Evolutionary conservation across 345 rosid species (phyloP).

Genomic region (Salix exigua): DNA sequence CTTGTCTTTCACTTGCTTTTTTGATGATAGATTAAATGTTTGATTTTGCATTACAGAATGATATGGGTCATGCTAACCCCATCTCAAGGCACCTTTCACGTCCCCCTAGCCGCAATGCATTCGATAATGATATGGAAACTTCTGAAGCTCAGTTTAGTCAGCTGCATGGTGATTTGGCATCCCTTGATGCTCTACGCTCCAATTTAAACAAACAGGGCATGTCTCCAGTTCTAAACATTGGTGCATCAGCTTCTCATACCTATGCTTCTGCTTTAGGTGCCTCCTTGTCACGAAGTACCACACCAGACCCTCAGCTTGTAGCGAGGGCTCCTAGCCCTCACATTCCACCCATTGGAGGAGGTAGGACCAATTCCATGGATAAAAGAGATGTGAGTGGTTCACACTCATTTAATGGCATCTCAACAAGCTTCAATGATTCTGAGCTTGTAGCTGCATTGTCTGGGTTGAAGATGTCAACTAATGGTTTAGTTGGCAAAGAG

Average conservation of each 20-base stretch:
- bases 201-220: slow-evolving; percentile 33
- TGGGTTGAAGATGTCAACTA: slow-evolving; percentile 51
- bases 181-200: slow-evolving; percentile 34
- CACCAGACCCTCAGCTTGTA: slow-evolving; percentile 59
- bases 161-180: slow-evolving; percentile 35
- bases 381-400: slow-evolving; percentile 36
- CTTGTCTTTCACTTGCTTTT: neutral
- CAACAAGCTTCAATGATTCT: slow-evolving; percentile 35
- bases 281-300: slow-evolving; percentile 56
- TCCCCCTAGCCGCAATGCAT: slow-evolving; percentile 55
- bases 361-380: slow-evolving; percentile 44
- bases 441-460: slow-evolving; percentile 52
- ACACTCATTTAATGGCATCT: slow-evolving; percentile 36
- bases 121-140: slow-evolving; percentile 40
- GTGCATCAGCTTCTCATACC: slow-evolving; percentile 43
- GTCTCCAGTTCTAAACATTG: slow-evolving; percentile 25
- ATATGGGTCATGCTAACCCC: slow-evolving; percentile 35
- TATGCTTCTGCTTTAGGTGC: slow-evolving; percentile 62
- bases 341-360: slow-evolving; percentile 55
- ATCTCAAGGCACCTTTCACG: slow-evolving; percentile 52
- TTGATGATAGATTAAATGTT: slow-evolving; percentile 13
- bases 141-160: slow-evolving; percentile 45
- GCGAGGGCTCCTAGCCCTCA: slow-evolving; percentile 59
- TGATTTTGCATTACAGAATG: slow-evolving; percentile 45
- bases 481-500: slow-evolving; percentile 35